Conservation (phyloP, 2,329 filamentous ascomycete genomes). For the Geosmithia flava region DNA sequence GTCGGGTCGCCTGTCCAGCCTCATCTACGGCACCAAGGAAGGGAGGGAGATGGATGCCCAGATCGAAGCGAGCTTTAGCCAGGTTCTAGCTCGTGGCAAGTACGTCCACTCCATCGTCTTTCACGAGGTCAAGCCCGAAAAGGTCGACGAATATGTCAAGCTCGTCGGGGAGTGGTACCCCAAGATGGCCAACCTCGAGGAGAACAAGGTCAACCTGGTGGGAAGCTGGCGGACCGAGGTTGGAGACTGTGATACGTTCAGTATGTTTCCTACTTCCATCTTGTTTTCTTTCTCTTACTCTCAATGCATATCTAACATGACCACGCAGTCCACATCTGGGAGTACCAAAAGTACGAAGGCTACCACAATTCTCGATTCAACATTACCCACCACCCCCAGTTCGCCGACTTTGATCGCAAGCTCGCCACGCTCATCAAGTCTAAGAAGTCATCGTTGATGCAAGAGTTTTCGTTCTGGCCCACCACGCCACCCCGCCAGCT, state of each 20-base stretch:
- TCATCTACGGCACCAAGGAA: constrained; percentile 96
- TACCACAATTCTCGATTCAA: constrained; percentile 86
- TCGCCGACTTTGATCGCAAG: constrained; percentile 69
- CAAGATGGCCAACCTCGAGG: constrained; percentile 66
- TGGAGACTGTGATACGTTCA: constrained; percentile 92
- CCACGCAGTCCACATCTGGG: constrained; percentile 87
- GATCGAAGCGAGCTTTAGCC: constrained; percentile 91
- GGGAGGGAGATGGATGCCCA: constrained; percentile 89
- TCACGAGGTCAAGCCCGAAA: constrained; percentile 90
- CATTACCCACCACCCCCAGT: constrained; percentile 75
- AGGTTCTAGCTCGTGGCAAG: constrained; percentile 89
- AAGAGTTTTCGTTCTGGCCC: constrained; percentile 99
- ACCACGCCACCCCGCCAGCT: constrained; percentile 82
- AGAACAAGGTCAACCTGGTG: constrained; percentile 92
- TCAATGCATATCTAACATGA: not conserved
- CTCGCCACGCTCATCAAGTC: constrained; percentile 74
- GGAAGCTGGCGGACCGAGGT: constrained; percentile 98
- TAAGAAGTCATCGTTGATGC: constrained; percentile 89
- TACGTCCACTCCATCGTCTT: constrained; percentile 98
- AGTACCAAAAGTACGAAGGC: constrained; percentile 93
- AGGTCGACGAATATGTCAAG: constrained; percentile 87
- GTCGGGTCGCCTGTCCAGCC: constrained; percentile 62
- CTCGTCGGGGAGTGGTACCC: constrained; percentile 90
- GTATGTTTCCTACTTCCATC: constrained; percentile 30
- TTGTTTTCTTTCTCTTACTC: not conserved